Percentiles rank a stretch among this genome's conserved stretches.
phyloP scores from a whole-genome alignment of 441 rosid species.

The Pelargonium cotyledonis region DNA sequence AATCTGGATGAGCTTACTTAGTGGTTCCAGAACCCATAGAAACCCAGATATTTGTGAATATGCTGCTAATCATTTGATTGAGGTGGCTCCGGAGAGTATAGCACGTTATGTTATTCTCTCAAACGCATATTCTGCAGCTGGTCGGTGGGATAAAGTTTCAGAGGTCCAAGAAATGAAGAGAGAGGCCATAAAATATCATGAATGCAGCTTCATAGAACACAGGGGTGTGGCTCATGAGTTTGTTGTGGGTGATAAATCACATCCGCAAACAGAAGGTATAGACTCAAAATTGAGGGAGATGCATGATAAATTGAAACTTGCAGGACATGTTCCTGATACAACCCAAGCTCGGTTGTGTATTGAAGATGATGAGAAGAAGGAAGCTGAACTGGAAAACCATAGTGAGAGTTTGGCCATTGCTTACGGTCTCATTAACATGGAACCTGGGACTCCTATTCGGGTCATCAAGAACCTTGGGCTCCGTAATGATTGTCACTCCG shows the following conservation, averaged over 20 bases:
- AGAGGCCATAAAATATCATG: constrained; percentile 41
- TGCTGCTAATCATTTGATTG: constrained; percentile 32
- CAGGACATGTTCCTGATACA: constrained; percentile 42
- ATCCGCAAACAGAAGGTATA: constrained; percentile 29
- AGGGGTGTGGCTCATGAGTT: constrained; percentile 40
- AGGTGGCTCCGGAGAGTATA: constrained; percentile 33
- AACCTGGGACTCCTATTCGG: constrained; percentile 33
- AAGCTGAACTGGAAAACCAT: constrained; percentile 43
- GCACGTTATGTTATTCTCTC: constrained; percentile 38
- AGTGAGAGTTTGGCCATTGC: constrained; percentile 57
- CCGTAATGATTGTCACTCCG: constrained; percentile 46
- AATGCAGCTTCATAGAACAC: constrained; percentile 46
- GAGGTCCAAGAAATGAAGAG: constrained; percentile 41
- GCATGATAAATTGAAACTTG: constrained; percentile 34
- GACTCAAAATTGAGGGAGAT: constrained; percentile 38
- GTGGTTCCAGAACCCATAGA: constrained; percentile 34
- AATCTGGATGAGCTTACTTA: constrained; percentile 44
- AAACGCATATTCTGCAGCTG: constrained; percentile 42
- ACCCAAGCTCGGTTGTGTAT: constrained; percentile 36
- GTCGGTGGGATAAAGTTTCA: constrained; percentile 41
- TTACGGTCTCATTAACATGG: constrained; percentile 38
- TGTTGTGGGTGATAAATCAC: constrained; percentile 43
- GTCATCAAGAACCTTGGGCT: constrained; percentile 49
- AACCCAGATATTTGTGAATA: constrained; percentile 36
- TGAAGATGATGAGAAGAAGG: constrained; percentile 34